phyloP scores from a whole-genome alignment of 345 rosid species.

The Aquilaria sinensis region DNA sequence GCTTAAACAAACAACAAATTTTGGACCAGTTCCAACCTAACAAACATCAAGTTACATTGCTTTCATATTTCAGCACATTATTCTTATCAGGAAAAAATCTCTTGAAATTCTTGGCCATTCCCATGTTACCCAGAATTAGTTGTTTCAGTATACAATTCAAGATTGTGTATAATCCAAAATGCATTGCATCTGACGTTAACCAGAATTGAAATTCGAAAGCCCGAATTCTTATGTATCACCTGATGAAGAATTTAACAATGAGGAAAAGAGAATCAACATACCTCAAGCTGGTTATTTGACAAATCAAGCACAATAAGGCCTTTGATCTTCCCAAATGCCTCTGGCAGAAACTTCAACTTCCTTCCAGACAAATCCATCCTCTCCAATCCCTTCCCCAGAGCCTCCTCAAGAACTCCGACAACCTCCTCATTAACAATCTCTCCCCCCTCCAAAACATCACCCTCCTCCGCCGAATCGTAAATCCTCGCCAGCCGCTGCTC shows the following conservation, averaged over 20 bases:
- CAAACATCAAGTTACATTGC: too few species aligned
- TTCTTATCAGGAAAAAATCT: too few species aligned
- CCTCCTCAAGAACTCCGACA: slow-evolving; percentile 49
- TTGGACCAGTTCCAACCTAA: too few species aligned
- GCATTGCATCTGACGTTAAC: too few species aligned
- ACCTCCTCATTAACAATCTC: slow-evolving; percentile 53
- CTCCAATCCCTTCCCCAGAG: slow-evolving; percentile 47
- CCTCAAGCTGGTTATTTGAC: slow-evolving; percentile 74
- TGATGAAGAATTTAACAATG: background rate
- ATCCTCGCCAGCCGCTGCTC: slow-evolving; percentile 67
- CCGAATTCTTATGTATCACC: too few species aligned
- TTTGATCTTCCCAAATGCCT: slow-evolving; percentile 68
- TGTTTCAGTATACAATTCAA: too few species aligned
- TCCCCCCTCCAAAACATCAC: slow-evolving; percentile 16
- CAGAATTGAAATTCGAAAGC: too few species aligned
- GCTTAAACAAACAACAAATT: too few species aligned
- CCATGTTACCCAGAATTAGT: too few species aligned
- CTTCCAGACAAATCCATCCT: slow-evolving; percentile 61
- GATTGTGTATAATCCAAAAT: too few species aligned
- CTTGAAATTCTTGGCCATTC: too few species aligned
- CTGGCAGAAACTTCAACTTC: slow-evolving; percentile 58
- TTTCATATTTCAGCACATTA: too few species aligned
- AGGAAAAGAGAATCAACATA: slow-evolving; percentile 13
- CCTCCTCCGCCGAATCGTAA: slow-evolving; percentile 48
- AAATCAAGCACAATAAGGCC: slow-evolving; percentile 61